A percentile compares a stretch with the other conserved stretches of the same genome.
Evolutionary conservation across 441 rosid genomes (phyloP).

Genomic region (Erysimum pusillum): DNA sequence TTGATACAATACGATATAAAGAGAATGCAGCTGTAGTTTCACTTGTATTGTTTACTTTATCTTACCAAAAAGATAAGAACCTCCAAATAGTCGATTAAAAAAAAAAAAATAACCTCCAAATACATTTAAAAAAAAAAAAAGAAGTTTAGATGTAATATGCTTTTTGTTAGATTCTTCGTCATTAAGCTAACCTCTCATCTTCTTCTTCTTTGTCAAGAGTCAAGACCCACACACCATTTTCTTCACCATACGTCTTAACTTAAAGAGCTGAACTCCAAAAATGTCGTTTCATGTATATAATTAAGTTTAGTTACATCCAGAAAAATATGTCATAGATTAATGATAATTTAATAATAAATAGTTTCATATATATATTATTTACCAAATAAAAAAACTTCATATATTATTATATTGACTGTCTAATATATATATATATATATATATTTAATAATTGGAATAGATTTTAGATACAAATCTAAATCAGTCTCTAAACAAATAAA

Average conservation of each 20-base stretch:
- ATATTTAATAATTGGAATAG: too few relatives aligned
- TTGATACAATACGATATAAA: conserved; percentile 17
- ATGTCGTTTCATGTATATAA: neutral
- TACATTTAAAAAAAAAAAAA: neutral
- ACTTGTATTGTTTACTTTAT: conserved; percentile 47
- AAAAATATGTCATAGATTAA: too few relatives aligned
- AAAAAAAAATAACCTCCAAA: conserved; percentile 13
- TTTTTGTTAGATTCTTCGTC: conserved; percentile 71
- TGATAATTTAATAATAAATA: too few relatives aligned
- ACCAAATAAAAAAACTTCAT: too few relatives aligned
- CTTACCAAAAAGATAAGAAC: conserved; percentile 40
- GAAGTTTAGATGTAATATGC: conserved; percentile 15
- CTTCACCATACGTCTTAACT: neutral
- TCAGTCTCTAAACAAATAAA: too few relatives aligned
- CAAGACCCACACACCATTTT: conserved; percentile 40
- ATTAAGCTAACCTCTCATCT: conserved; percentile 72
- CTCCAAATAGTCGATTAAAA: neutral
- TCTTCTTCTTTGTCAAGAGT: conserved; percentile 26
- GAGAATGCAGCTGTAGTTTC: conserved; percentile 41
- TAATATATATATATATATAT: too few relatives aligned
- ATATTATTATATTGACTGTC: too few relatives aligned
- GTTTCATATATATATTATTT: too few relatives aligned
- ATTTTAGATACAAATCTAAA: too few relatives aligned
- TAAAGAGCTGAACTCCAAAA: conserved; percentile 4
- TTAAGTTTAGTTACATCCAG: neutral